A percentile compares a stretch with the other conserved stretches of the same genome.
Evolutionary conservation across 345 rosid species (phyloP).

Genomic region (Sapria himalayana): DNA sequence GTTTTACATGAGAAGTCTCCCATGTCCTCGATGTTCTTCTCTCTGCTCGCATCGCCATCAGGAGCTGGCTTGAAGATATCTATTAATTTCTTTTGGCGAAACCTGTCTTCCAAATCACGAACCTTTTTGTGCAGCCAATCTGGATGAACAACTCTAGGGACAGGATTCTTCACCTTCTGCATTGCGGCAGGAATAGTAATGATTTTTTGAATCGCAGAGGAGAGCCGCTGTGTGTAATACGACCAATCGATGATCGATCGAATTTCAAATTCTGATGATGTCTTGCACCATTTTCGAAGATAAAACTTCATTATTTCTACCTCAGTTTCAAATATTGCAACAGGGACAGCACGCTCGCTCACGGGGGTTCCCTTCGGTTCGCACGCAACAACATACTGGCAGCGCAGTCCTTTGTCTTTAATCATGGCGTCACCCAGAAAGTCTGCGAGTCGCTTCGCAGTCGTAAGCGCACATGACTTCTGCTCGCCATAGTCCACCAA

Average conservation of each 20-base stretch:
- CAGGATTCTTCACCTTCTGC: slow-evolving; percentile 98
- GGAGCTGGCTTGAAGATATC: slow-evolving; percentile 33
- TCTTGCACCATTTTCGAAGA: slow-evolving; percentile 87
- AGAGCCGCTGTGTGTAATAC: slow-evolving; percentile 82
- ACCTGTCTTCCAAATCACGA: slow-evolving; percentile 78
- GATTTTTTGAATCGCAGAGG: slow-evolving; percentile 82
- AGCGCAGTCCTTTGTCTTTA: slow-evolving; percentile 92
- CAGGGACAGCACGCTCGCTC: slow-evolving; percentile 97
- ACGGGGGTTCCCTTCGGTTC: slow-evolving; percentile 98
- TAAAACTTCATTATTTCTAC: slow-evolving; percentile 58
- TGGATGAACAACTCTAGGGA: slow-evolving; percentile 88
- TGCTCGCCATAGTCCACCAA: slow-evolving; percentile 85
- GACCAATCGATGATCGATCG: slow-evolving; percentile 87
- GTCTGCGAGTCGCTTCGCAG: slow-evolving; percentile 84
- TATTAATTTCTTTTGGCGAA: slow-evolving; percentile 64
- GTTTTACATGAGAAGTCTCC: slow-evolving; percentile 52
- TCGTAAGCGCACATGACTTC: slow-evolving; percentile 95
- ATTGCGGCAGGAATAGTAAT: slow-evolving; percentile 97
- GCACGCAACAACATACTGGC: slow-evolving; percentile 88
- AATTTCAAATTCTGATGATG: slow-evolving; percentile 42
- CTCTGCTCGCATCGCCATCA: slow-evolving; percentile 18
- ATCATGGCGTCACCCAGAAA: slow-evolving; percentile 91
- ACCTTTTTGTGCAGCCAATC: slow-evolving; percentile 95
- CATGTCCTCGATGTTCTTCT: slow-evolving; percentile 33
- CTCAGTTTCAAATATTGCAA: slow-evolving; percentile 83